These are phyloP conservation scores for Cytospora mali DNA, from an alignment of 2,329 filamentous ascomycete species.

Conservation along the genomic window DNA sequence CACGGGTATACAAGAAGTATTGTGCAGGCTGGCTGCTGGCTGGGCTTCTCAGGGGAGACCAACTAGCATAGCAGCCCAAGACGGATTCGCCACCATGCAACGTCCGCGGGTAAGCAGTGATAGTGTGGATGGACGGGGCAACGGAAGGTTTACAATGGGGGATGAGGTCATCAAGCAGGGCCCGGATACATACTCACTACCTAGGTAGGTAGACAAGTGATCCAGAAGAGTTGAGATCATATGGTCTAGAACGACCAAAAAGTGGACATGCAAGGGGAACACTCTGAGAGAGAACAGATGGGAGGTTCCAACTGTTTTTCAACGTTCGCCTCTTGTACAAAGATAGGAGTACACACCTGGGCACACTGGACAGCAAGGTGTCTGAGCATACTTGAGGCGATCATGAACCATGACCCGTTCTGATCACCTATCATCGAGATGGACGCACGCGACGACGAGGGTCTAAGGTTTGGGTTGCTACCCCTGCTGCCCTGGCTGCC, in stretches of 20 bases:
- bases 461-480: not conserved
- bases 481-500: no score
- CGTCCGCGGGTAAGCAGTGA: no score
- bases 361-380: slow-evolving; percentile 4
- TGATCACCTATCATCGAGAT: slow-evolving; percentile 2
- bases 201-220: not conserved
- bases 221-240: not conserved
- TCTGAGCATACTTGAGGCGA: not conserved
- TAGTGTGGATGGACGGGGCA: slow-evolving; percentile 12
- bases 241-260: not conserved
- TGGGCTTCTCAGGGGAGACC: slow-evolving; percentile 1
- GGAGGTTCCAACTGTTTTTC: not conserved
- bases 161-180: slow-evolving; percentile 29
- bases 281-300: not conserved
- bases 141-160: slow-evolving; percentile 10
- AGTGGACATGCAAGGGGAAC: not conserved
- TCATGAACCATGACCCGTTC: slow-evolving; percentile 2
- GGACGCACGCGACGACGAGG: slow-evolving; percentile 4
- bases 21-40: not conserved
- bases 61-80: slow-evolving; percentile 2
- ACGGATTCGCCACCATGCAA: slow-evolving; percentile 26
- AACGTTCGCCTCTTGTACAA: not conserved
- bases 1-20: not conserved
- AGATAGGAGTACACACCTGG: no score
- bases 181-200: not conserved